Evolutionary conservation across 192 early-diverging fungal genomes (phyloP), one percentile per base, ranked within the genome.

Genomic region (Backusella morwellensis): DNA sequence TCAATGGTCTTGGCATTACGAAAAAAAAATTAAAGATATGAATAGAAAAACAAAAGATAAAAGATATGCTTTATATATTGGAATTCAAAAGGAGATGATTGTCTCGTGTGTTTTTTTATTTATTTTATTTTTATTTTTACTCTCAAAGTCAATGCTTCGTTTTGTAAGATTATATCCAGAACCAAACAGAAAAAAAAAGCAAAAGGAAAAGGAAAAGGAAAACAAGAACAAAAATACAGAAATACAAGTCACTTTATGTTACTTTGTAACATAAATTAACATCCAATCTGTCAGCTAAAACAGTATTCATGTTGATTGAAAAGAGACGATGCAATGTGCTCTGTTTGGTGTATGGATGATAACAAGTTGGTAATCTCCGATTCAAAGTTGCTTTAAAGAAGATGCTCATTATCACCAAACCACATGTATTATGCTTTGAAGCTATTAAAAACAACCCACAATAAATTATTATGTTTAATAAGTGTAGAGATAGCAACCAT

Each of bases 1-100:
- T 68, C 21, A 42, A 68, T 8, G 75, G 75, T 7, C 75, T 63
- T 35, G 75, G 75, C 75, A 76, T 76, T 76, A n/a, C 21, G 15
- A 40, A 8, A 38, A 40, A 34, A 35, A 15, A 52, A 26, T 26
- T 23, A 54, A 26, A 56, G n/a, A 52, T 6, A 56, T 56, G 9
- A 56, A 56, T 59, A 26, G 23, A 26, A 59, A 26, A 59, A 29
- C 0, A 59, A 59, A 26, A 23, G 23, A 59, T 8, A 59, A 26
- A 59, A 59, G 23, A 59, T 59, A 12, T 26, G 23, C 21, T 21
- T 40, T 40, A 11, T 59, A 59, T 59, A 1, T 59, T 26, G 8
- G 12, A 29, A 11, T 29, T 29, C 23, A 59, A 59, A 59, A 59
- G 8, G 26, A 63, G 56, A 63, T 29, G 56, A 29, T 11, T 29